A percentile compares a stretch with the other conserved stretches of the same genome.
These are phyloP conservation scores for Protomyces pachydermus DNA, from an alignment of 1,139 yeast species.

Conservation along the genomic window DNA sequence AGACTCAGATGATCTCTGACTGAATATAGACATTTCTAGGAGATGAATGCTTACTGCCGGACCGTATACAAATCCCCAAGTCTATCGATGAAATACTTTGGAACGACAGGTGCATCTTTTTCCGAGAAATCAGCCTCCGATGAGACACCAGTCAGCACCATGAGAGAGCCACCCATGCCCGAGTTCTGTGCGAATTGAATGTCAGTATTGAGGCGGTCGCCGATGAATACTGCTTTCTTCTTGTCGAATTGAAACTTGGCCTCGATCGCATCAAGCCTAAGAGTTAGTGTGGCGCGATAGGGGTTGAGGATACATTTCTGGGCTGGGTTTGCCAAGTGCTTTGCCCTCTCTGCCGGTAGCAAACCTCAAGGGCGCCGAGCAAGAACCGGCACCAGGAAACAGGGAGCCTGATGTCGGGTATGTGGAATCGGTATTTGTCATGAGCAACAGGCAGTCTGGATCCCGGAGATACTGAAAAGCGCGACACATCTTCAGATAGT, in stretches of 20 bases:
- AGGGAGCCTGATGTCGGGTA: conserved; percentile 82
- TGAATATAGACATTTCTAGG: not conserved
- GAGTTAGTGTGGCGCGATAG: not conserved
- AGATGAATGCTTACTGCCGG: not conserved
- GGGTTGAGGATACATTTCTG: conserved; percentile 51
- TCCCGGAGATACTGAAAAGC: conserved; percentile 76
- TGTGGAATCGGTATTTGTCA: conserved; percentile 94
- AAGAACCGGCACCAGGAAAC: conserved; percentile 92
- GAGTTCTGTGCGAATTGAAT: conserved; percentile 87
- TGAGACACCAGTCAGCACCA: conserved; percentile 89
- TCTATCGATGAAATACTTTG: conserved; percentile 65
- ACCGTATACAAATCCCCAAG: conserved; percentile 68
- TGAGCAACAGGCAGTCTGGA: conserved; percentile 68
- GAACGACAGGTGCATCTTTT: conserved; percentile 47
- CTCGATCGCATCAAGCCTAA: conserved; percentile 66
- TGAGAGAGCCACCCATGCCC: conserved; percentile 68
- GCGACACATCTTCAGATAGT: conserved; percentile 73
- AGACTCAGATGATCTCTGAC: not conserved
- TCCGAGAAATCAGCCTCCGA: conserved; percentile 56
- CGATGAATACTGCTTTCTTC: conserved; percentile 76
- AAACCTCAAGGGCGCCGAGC: conserved; percentile 70
- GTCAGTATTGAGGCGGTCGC: conserved; percentile 92
- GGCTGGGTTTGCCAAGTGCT: conserved; percentile 88
- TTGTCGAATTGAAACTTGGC: conserved; percentile 61
- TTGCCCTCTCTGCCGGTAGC: conserved; percentile 71